phyloP scores from a whole-genome alignment of 176 grass and related monocot genomes.

The Paspalum vaginatum region DNA sequence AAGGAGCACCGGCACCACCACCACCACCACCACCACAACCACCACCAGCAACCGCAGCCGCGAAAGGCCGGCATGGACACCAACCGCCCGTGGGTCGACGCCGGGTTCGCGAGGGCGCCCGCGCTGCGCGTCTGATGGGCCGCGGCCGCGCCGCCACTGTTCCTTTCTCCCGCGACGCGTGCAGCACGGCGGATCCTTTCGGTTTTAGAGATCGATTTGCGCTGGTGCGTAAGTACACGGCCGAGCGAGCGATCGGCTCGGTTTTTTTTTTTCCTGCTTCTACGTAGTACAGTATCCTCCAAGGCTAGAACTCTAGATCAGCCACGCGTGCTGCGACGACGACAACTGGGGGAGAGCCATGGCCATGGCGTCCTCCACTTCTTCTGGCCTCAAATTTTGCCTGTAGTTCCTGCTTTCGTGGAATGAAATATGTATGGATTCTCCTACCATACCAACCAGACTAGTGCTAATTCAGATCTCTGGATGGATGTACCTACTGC shows the following conservation, averaged over 20 bases:
- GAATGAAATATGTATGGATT: slow-evolving; percentile 41
- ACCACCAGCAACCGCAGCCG: slow-evolving; percentile 20
- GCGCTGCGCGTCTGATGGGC: slow-evolving; percentile 48
- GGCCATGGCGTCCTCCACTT: background rate
- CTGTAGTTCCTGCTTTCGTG: slow-evolving; percentile 49
- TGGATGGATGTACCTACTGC: background rate
- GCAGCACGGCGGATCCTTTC: background rate
- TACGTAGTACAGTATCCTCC: slow-evolving; percentile 16
- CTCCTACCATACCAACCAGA: background rate
- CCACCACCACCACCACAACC: slow-evolving; percentile 1
- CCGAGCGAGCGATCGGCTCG: background rate
- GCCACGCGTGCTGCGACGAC: background rate
- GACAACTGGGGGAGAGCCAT: background rate
- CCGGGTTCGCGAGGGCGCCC: slow-evolving; percentile 28
- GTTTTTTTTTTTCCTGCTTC: background rate
- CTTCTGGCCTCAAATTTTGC: slow-evolving; percentile 26
- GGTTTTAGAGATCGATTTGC: slow-evolving; percentile 28
- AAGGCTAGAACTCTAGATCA: slow-evolving; percentile 56
- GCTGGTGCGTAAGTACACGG: slow-evolving; percentile 13
- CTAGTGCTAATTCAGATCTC: background rate
- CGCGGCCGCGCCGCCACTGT: background rate
- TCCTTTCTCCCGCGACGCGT: background rate
- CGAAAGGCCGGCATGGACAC: slow-evolving; percentile 31
- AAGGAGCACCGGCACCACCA: slow-evolving; percentile 36
- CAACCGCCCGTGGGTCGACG: slow-evolving; percentile 42